These are phyloP conservation scores for Penicillium coffeae DNA, from an alignment of 495 filamentous ascomycete genomes.

Conservation along the genomic window DNA sequence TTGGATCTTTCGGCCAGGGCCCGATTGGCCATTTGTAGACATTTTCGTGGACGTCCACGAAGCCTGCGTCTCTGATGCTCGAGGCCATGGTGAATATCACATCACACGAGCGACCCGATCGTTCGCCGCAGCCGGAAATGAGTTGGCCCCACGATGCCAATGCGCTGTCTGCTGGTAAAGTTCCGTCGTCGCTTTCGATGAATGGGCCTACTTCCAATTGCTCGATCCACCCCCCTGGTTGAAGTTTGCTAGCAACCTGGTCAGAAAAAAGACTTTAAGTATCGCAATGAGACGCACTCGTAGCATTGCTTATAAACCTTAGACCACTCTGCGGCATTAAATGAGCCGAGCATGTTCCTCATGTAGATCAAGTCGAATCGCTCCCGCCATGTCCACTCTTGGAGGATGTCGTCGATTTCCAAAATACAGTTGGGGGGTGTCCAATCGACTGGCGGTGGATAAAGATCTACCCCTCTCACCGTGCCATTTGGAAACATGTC, in stretches of 20 bases:
- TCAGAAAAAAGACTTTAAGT: neutral
- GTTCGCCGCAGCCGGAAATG: neutral
- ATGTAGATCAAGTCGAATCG: constrained; percentile 8
- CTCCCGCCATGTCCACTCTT: constrained; percentile 6
- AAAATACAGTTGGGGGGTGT: constrained; percentile 5
- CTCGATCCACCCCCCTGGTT: constrained; percentile 51
- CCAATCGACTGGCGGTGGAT: constrained; percentile 4
- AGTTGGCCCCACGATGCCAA: neutral
- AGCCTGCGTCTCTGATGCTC: neutral
- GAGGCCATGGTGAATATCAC: neutral
- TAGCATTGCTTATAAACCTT: constrained; percentile 6
- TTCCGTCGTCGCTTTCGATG: constrained; percentile 38
- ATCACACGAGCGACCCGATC: neutral
- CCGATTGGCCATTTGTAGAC: constrained; percentile 3
- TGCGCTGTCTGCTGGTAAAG: neutral
- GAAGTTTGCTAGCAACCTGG: neutral
- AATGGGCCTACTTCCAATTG: constrained; percentile 42
- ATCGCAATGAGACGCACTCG: neutral
- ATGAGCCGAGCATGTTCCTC: constrained; percentile 9
- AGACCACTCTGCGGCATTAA: neutral
- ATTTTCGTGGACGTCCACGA: constrained; percentile 5
- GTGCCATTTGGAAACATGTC: constrained; percentile 6
- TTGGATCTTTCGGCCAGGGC: neutral
- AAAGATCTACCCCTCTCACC: constrained; percentile 5
- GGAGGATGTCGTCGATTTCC: constrained; percentile 4